Conservation (phyloP, 345 rosid species). For the Barbarea vulgaris region DNA sequence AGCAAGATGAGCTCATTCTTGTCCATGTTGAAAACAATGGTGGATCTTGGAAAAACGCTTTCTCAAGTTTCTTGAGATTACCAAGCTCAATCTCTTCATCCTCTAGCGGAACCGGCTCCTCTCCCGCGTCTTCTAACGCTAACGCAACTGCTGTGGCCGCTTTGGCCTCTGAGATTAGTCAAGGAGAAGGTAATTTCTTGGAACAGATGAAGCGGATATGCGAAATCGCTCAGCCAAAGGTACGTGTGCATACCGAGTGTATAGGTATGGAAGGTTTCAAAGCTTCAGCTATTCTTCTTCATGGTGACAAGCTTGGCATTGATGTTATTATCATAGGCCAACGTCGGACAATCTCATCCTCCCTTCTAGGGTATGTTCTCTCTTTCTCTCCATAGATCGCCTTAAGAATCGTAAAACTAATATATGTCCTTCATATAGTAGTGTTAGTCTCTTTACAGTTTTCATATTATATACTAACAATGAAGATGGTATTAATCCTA, state of each 20-base stretch:
- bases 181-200: conserved; percentile 55
- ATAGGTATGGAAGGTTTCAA: conserved; percentile 53
- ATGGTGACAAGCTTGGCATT: conserved; percentile 49
- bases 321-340: conserved; percentile 79
- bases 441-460: not conserved
- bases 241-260: conserved; percentile 45
- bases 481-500: not conserved
- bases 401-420: not conserved
- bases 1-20: conserved; percentile 66
- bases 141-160: not conserved
- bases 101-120: conserved; percentile 8
- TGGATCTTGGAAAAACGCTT: conserved; percentile 57
- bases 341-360: conserved; percentile 62
- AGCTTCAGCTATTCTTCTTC: conserved; percentile 58
- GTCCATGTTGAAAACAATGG: conserved; percentile 51
- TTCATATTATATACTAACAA: too few species aligned
- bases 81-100: conserved; percentile 40
- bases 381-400: not conserved
- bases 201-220: conserved; percentile 70
- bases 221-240: conserved; percentile 61
- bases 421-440: not conserved
- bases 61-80: conserved; percentile 54
- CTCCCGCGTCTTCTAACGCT: conserved; percentile 3
- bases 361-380: conserved; percentile 57
- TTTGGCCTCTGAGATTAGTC: conserved; percentile 41